phyloP scores from a whole-genome alignment of 805 yeast genomes.

The Zygosaccharomyces bailii region DNA sequence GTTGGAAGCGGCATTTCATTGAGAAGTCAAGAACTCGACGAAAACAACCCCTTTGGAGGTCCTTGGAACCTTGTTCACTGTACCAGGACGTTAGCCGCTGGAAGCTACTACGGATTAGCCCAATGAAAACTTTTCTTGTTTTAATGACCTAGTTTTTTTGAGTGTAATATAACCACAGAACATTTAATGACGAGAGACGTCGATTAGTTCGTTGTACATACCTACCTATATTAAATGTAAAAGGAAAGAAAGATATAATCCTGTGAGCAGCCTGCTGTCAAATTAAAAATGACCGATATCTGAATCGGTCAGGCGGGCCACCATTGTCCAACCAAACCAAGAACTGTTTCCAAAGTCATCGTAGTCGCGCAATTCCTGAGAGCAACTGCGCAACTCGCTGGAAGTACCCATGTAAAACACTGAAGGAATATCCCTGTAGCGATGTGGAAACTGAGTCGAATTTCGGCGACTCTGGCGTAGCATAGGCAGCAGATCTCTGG shows the following conservation, averaged over 20 bases:
- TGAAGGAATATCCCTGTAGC: conserved; percentile 20
- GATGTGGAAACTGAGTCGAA: conserved; percentile 6
- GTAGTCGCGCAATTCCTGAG: neutral
- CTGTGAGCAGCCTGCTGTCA: neutral
- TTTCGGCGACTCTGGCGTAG: conserved; percentile 16
- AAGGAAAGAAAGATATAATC: neutral
- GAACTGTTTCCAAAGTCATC: conserved; percentile 5
- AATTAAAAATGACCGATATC: conserved; percentile 1
- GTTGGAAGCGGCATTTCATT: conserved; percentile 45
- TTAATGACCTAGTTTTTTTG: conserved; percentile 1
- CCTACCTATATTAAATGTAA: neutral
- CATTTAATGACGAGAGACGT: neutral
- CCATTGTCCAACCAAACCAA: conserved; percentile 23
- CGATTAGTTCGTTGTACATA: conserved; percentile 3
- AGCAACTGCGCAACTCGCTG: conserved; percentile 1
- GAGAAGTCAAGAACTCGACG: conserved; percentile 35
- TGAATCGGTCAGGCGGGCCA: conserved; percentile 15
- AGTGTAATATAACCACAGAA: conserved; percentile 5
- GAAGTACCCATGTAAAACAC: conserved; percentile 11
- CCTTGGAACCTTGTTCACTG: conserved; percentile 37
- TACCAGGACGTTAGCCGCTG: conserved; percentile 38
- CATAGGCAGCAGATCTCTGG: conserved; percentile 20
- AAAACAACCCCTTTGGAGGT: conserved; percentile 40
- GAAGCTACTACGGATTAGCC: conserved; percentile 37
- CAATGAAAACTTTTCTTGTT: conserved; percentile 8